These are phyloP conservation scores for Colletotrichum orbiculare DNA, from an alignment of 2,329 filamentous ascomycete species.

Conservation along the genomic window DNA sequence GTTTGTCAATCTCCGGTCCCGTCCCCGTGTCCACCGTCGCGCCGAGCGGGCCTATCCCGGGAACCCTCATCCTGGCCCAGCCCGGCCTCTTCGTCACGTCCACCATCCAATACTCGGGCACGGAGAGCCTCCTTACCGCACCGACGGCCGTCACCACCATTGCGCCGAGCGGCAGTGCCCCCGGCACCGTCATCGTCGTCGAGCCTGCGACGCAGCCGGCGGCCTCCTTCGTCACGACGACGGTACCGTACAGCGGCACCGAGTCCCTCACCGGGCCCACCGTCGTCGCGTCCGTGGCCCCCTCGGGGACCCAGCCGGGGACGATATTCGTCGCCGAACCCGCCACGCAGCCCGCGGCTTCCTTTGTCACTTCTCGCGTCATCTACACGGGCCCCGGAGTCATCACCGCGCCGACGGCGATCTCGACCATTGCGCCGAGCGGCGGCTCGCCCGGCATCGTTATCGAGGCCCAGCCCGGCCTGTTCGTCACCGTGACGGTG, in stretches of 20 bases:
- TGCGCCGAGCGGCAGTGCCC: neutral
- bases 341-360: neutral
- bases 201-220: neutral
- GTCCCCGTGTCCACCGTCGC: slow-evolving; percentile 23
- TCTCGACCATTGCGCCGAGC: slow-evolving; percentile 15
- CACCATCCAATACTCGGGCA: neutral
- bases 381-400: slow-evolving; percentile 4
- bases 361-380: slow-evolving; percentile 18
- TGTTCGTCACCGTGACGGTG: slow-evolving; percentile 6
- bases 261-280: neutral
- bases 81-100: slow-evolving; percentile 7
- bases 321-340: slow-evolving; percentile 16
- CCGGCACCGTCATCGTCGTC: slow-evolving; percentile 26
- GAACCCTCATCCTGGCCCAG: slow-evolving; percentile 19
- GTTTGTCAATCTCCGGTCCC: neutral
- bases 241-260: neutral
- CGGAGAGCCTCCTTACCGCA: slow-evolving; percentile 8
- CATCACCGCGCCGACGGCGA: slow-evolving; percentile 4
- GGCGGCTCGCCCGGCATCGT: slow-evolving; percentile 23
- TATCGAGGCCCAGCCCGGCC: slow-evolving; percentile 11
- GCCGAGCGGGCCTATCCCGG: slow-evolving; percentile 16
- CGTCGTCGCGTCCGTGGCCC: slow-evolving; percentile 2
- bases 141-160: slow-evolving; percentile 15
- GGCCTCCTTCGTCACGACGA: neutral
- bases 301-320: slow-evolving; percentile 3